Base-by-base conservation (phyloP, 352 stramenopile genomes). In the Halophytophthora polymorphica region DNA sequence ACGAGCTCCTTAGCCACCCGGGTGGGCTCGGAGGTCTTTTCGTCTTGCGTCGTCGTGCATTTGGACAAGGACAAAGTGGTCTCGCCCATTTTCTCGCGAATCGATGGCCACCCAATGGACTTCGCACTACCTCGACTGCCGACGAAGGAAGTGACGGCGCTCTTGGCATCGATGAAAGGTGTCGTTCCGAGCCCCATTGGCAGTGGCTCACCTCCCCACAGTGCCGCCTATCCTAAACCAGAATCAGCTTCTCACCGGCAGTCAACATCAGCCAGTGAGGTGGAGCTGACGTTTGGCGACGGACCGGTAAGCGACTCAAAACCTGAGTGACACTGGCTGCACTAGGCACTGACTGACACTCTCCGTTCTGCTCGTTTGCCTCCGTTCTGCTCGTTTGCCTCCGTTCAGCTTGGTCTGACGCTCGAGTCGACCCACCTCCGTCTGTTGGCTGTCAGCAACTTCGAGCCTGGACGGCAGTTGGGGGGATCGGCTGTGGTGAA, bases 11-110 rank as follows among this genome's bases (percentile, higher is more conserved):
- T 93, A 21, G 71, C 83, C 42, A 91, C 79, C 19, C 76, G 69
- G 2, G 71, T 84, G 14, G 82, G 76, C 21, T 69, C 77, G 13
- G 82, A 94, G 50, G 79, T 82, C 35, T 90, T 94, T 58, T 69
- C 78, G 0, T 90, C 82, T 0, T 94, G 80, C 41, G 80, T 93
- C 11, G 76, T 93, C 31, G 73, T 94, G 10, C 83, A 94, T 50
- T 56, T 94, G 13, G 84, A 94, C 55, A 90, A 89, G 50, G 69
- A 94, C 56, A 88, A 90, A 40, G 82, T 93, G 28, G 80, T 92
- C 28, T 79, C 73, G 3, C 82, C 82, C 0, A 86, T 89, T 29
- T 77, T 71, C 52, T 80, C 73, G 7, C 66, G 65, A 2, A 50
- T 74, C 14, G 75, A 90, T 33, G 69, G 62, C 35, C 58, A 58